phyloP scores from a whole-genome alignment of 345 rosid species.

The Excoecaria agallocha region DNA sequence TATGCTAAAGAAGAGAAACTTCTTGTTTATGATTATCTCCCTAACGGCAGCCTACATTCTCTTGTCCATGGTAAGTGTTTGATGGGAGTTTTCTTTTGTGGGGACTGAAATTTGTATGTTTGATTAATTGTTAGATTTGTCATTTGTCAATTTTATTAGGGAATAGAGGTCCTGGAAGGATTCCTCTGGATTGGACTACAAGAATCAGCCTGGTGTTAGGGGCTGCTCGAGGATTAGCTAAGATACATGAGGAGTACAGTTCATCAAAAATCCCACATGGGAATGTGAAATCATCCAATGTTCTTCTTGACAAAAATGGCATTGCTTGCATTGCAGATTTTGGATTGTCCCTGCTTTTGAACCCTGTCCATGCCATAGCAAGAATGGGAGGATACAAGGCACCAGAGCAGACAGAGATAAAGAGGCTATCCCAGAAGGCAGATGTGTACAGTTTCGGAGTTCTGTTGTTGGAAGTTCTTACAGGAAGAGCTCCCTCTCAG shows the following conservation, averaged over 20 bases:
- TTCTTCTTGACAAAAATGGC: constrained; percentile 82
- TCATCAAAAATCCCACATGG: constrained; percentile 79
- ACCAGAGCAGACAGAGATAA: constrained; percentile 79
- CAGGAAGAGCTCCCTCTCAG: constrained; percentile 74
- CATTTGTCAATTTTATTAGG: constrained; percentile 34
- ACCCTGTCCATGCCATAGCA: constrained; percentile 83
- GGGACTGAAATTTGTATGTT: neutral
- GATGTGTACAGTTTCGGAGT: constrained; percentile 94
- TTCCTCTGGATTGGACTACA: constrained; percentile 97
- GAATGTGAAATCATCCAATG: constrained; percentile 76
- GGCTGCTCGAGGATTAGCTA: constrained; percentile 82
- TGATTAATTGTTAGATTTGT: neutral
- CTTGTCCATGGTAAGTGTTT: constrained; percentile 72
- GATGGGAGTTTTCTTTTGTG: neutral
- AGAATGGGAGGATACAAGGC: constrained; percentile 93
- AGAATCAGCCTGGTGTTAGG: constrained; percentile 84
- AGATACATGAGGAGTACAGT: constrained; percentile 68
- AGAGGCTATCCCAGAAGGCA: constrained; percentile 76
- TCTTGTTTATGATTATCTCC: constrained; percentile 80
- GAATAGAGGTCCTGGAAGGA: constrained; percentile 80
- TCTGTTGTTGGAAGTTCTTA: constrained; percentile 72
- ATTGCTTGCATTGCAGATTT: constrained; percentile 81
- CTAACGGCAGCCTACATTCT: constrained; percentile 80
- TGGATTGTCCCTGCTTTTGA: constrained; percentile 75
- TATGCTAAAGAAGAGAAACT: constrained; percentile 95